phyloP scores from a whole-genome alignment of 1,139 yeast genomes.

The Yamadazyma conglobata region DNA sequence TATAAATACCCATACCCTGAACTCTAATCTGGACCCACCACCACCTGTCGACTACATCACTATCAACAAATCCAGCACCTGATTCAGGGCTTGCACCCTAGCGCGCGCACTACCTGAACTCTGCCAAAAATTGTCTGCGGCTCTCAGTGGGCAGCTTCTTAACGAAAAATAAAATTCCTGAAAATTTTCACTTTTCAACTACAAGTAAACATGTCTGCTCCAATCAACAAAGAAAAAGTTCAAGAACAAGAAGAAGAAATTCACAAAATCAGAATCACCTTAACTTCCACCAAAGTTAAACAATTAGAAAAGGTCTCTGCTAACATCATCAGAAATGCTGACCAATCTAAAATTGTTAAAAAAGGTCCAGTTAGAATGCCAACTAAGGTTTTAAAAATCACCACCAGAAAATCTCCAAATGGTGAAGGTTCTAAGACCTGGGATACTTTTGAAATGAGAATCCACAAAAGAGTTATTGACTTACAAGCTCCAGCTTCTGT shows the following conservation, averaged over 20 bases:
- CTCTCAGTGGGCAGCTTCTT: too few species aligned
- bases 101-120: not conserved
- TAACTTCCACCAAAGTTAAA: conserved; percentile 98
- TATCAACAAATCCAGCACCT: too few species aligned
- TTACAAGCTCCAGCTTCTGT: conserved; percentile 94
- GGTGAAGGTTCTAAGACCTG: conserved; percentile 99
- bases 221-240: conserved; percentile 73
- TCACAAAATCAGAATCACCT: conserved; percentile 98
- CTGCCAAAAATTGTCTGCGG: conserved; percentile 1
- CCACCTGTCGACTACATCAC: too few species aligned
- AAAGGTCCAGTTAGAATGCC: conserved; percentile 99
- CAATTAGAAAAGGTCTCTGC: conserved; percentile 91
- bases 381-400: conserved; percentile 96
- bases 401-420: conserved; percentile 99
- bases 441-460: conserved; percentile 99
- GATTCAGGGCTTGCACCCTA: too few species aligned
- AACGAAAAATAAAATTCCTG: conserved; percentile 14
- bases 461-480: conserved; percentile 99
- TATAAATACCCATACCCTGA: too few species aligned
- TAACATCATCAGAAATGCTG: conserved; percentile 88
- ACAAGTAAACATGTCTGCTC: conserved; percentile 67
- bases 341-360: conserved; percentile 74
- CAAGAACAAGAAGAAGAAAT: conserved; percentile 79
- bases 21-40: too few species aligned
- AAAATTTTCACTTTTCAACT: conserved; percentile 7